Evolutionary conservation across 108 stramenopile genomes (phyloP), one percentile per base, ranked within the genome.

Genomic region (Nannochloropsis oceanica): DNA sequence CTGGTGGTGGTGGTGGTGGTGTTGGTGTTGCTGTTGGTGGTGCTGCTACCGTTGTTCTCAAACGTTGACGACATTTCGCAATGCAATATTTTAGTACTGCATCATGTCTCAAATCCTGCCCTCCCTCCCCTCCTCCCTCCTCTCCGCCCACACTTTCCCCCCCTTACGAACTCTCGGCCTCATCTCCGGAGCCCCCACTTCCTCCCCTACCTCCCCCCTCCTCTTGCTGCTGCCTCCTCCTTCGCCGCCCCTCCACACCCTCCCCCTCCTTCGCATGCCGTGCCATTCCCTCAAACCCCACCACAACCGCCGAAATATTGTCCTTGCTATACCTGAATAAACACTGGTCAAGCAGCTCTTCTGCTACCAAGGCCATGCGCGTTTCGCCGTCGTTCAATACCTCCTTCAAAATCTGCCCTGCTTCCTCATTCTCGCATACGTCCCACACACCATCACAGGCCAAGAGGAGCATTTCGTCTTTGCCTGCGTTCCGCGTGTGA

Each of bases 391-490:
- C 79, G 20, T 8, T 25, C 8, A 87, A 44, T 12, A 87, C 42
- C 20, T 87, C 79, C 11, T 24, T 20, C 8, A 80, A n/a, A 20
- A 43, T 43, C 25, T 24, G 44, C 27, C 25, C 44, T 25, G 81
- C 86, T 8, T 89, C 85, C 26, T 83, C 84, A 43, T 85, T 50
- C 7, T 44, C 44, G 73, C 89, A 81, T 1, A 88, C 90, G 43
- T 90, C 90, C 90, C 90, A 90, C 3, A 90, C 84, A 14, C 90
- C 90, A 43, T 90, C 90, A 25, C 90, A 90, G 24, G 87, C 88
- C 20, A 90, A 59, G 26, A 90, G 26, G 27, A 90, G 86, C 27
- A 87, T 43, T 26, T 89, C 82, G 83, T 90, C 90, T 24, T 26
- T 34, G 0, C 42, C 20, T 26, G 27, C 14, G 26, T 81, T 24